Evolutionary conservation across 345 rosid genomes (phyloP).

Genomic region (Gynandropsis gynandra): DNA sequence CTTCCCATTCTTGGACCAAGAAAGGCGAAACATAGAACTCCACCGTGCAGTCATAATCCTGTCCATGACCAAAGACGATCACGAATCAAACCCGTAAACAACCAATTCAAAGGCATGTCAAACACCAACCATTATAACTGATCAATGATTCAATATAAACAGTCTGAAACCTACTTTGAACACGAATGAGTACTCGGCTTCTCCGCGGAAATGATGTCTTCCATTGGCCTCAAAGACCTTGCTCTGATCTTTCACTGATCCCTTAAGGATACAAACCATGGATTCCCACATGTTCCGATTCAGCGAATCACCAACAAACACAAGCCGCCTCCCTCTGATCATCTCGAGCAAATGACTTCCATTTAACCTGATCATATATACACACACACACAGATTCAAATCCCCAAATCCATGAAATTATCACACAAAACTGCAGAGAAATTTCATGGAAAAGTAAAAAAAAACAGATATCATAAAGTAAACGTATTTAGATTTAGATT

Average conservation of each 20-base stretch:
- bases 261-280: conserved; percentile 68
- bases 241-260: conserved; percentile 48
- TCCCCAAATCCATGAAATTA: neutral
- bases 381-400: neutral
- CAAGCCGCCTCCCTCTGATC: conserved; percentile 84
- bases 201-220: conserved; percentile 62
- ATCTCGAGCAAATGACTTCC: conserved; percentile 57
- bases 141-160: neutral
- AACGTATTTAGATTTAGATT: too few species aligned
- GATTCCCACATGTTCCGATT: conserved; percentile 99
- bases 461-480: neutral
- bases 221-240: conserved; percentile 78
- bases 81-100: neutral
- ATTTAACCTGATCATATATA: conserved; percentile 42
- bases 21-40: conserved; percentile 95
- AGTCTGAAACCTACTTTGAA: conserved; percentile 41
- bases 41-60: conserved; percentile 73
- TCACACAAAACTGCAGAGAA: neutral
- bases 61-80: neutral
- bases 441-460: neutral
- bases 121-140: neutral
- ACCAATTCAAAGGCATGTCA: neutral
- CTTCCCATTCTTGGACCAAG: conserved; percentile 88
- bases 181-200: conserved; percentile 72
- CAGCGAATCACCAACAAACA: conserved; percentile 83